Base-by-base conservation (phyloP, 2,329 filamentous ascomycete genomes). In the Ascosphaera pollenicola region DNA sequence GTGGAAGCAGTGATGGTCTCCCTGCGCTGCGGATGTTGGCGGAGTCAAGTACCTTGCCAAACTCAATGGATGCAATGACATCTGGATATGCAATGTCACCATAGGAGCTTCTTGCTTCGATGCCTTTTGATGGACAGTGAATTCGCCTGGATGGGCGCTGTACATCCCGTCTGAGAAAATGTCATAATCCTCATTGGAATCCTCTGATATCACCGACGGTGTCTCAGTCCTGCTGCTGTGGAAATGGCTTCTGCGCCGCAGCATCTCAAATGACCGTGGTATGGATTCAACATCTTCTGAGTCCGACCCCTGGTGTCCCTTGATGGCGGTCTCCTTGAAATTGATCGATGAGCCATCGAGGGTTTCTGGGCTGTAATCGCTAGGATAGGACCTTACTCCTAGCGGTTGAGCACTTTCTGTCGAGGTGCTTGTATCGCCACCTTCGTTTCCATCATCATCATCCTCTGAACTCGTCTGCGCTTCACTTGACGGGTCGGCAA, bases 61-160 rank as follows among this genome's bases (percentile, higher is more conserved):
- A 2, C 70, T 75, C 39, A 74, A 61, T 1, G 73, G 71, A 50
- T 75, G 70, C 2, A 74, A 59, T 3, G 69, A 70, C 72, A 78
- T 78, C 48, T 78, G 73, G n/a, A 78, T 71, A 50, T 76, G 73
- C 7, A 78, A 58, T 3, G 66, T 66, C 8, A 73, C 49, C 16
- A 56, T 51, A 17, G 53, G 56, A 3, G 50, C 46, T 31, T 38
- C 37, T 2, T 42, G 36, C 7, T 55, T 24, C 50, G 17, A 48
- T 42, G 2, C 47, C 43, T 26, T 50, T 41, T 35, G 21, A 24
- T 24, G 21, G 10, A 24, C 21, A 24, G 21, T 10, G 5, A 24
- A 4, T 24, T 24, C 21, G 21, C 21, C 21, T 10, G 21, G 21
- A 24, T 46, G 47, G 40, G 28, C 40, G 28, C 54, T 50, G 35